These are phyloP conservation scores for Rubus idaeus DNA, from an alignment of 306 rosid species.

Conservation along the genomic window DNA sequence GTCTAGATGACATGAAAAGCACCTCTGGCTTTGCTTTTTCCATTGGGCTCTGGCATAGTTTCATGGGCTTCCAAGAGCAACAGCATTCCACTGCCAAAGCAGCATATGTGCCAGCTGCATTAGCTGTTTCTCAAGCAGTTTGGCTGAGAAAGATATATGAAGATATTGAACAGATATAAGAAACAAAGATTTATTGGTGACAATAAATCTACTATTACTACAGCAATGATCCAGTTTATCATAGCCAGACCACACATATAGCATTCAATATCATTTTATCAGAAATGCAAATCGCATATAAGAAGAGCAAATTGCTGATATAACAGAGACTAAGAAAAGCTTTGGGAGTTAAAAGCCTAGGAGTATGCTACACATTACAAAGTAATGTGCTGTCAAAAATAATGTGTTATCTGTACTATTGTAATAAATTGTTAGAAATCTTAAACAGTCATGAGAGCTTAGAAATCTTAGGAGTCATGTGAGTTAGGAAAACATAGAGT, in stretches of 20 bases:
- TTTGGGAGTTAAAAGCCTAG: not conserved
- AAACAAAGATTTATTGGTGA: not conserved
- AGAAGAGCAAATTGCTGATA: slow-evolving; percentile 3
- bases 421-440: not conserved
- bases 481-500: not conserved
- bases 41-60: not conserved
- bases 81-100: not conserved
- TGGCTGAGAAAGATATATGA: not conserved
- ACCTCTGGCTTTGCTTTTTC: not conserved
- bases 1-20: not conserved
- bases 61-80: not conserved
- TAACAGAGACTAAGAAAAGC: not conserved
- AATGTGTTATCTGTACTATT: not conserved
- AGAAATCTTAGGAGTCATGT: no score
- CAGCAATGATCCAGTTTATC: not conserved
- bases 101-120: not conserved
- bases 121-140: not conserved
- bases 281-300: not conserved
- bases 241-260: not conserved
- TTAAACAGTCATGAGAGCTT: no score
- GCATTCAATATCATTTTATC: not conserved
- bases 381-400: not conserved
- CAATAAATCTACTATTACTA: not conserved
- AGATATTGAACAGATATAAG: not conserved
- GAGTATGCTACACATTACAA: not conserved